Conservation (phyloP, 2,329 filamentous ascomycete genomes). For the Xylariaceae sp. region DNA sequence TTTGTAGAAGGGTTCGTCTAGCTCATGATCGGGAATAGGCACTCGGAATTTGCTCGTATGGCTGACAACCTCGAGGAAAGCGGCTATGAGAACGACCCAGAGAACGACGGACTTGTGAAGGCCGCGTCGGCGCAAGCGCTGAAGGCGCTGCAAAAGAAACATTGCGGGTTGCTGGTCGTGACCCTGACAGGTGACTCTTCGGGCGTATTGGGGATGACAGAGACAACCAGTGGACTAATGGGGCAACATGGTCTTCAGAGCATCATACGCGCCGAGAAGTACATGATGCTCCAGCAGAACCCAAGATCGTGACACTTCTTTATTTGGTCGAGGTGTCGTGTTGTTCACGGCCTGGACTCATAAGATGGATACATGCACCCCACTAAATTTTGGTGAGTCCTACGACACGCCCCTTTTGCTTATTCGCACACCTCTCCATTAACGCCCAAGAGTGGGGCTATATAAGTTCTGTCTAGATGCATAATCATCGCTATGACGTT, state of each 20-base stretch:
- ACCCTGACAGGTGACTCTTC: not conserved
- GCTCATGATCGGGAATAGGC: conserved; percentile 25
- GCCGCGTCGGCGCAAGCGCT: conserved; percentile 25
- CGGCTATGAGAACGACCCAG: conserved; percentile 25
- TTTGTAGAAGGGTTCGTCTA: conserved; percentile 27
- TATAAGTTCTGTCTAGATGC: too few species aligned
- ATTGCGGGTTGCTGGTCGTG: conserved; percentile 11
- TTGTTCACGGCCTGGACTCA: not conserved
- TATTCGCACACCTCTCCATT: too few species aligned
- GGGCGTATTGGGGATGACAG: not conserved
- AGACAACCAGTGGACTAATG: not conserved
- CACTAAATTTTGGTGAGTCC: not conserved
- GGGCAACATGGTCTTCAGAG: not conserved
- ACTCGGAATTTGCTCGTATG: conserved; percentile 25
- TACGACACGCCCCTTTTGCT: not conserved
- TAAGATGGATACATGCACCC: not conserved
- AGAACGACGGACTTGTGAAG: conserved; percentile 27
- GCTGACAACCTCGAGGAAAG: conserved; percentile 23
- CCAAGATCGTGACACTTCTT: not conserved
- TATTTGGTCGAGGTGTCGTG: not conserved
- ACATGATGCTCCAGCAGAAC: not conserved
- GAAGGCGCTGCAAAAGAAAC: conserved; percentile 21
- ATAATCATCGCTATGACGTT: too few species aligned
- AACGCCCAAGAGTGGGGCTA: too few species aligned
- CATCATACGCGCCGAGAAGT: not conserved